A percentile compares a stretch with the other conserved stretches of the same genome.
Conservation (phyloP, 306 rosid species). For the Acacia confusa region DNA sequence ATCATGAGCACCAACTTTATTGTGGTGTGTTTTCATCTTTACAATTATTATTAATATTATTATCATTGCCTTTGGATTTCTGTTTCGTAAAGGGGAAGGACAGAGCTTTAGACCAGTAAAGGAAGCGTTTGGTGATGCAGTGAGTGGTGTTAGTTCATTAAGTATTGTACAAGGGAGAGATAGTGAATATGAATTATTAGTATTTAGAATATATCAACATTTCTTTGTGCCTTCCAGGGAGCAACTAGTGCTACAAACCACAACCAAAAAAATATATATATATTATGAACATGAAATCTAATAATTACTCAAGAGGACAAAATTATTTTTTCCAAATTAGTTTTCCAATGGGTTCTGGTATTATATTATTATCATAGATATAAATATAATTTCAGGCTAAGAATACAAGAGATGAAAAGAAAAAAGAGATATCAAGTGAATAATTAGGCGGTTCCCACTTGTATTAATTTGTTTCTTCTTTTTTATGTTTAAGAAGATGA, state of each 20-base stretch:
- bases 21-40: slow-evolving; percentile 47
- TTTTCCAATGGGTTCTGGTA: too few relatives aligned
- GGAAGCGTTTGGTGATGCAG: slow-evolving; percentile 62
- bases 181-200: slow-evolving; percentile 64
- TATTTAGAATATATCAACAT: slow-evolving; percentile 50
- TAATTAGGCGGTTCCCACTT: neutral
- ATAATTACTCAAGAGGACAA: slow-evolving; percentile 5
- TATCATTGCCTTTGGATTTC: slow-evolving; percentile 54
- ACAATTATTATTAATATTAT: slow-evolving; percentile 9
- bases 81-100: slow-evolving; percentile 94
- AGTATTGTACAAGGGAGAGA: slow-evolving; percentile 84
- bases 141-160: slow-evolving; percentile 88
- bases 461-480: neutral
- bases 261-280: too few relatives aligned
- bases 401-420: neutral
- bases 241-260: slow-evolving; percentile 27
- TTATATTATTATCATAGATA: too few relatives aligned
- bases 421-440: too few relatives aligned
- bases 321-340: too few relatives aligned
- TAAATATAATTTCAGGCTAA: too few relatives aligned
- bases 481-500: neutral
- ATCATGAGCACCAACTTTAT: slow-evolving; percentile 60
- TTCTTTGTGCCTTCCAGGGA: slow-evolving; percentile 28
- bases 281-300: neutral
- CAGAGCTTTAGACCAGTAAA: slow-evolving; percentile 45